Evolutionary conservation across 805 yeast species (phyloP), one percentile per base, ranked within the genome.

Genomic region (Saccharomycopsis sp.): DNA sequence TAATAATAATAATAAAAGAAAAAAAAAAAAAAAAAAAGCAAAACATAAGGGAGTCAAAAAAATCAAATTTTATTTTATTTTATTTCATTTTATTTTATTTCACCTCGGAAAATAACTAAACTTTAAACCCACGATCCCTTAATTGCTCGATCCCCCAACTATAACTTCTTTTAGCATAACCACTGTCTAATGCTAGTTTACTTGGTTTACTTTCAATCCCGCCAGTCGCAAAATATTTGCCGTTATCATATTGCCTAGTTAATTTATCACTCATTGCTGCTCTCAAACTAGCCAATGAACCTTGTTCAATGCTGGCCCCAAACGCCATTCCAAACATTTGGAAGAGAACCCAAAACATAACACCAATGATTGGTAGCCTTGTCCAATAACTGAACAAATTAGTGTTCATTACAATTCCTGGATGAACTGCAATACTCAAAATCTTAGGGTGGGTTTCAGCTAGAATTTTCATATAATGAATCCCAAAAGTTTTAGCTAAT

Each of bases 361-460:
- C 69, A 0, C 96, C 95, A n/a, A 86, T 69, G 3, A 85, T 64
- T 0, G 95, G 94, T 13, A 82, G 64, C 45, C 86, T 64, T 2
- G 90, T 84, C 79, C 88, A 82, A 58, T 82, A 84, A 38, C 81
- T 68, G 58, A 82, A 83, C 38, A 82, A 60, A 53, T 81, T 81
- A 2, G 95, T 80, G 54, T 79, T 79, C 84, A 86, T 80, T n/a
- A 85, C 85, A 52, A 85, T 72, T 0, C 96, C 96, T 0, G 95
- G 95, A 55, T 85, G 89, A 2, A 85, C 84, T 1, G 86, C 71
- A 29, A 76, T 60, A 46, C 80, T 77, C 31, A 79, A 59, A 7
- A 85, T 67, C 16, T 76, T 70, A 0, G 94, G 93, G 57, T 84
- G 71, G 47, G 79, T 71, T 29, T 75, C 65, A 0, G 90, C 75